Percentiles rank a stretch among this genome's conserved stretches.
These are phyloP conservation scores for Geopyxis carbonaria DNA, from an alignment of 495 filamentous ascomycete species.

Conservation along the genomic window DNA sequence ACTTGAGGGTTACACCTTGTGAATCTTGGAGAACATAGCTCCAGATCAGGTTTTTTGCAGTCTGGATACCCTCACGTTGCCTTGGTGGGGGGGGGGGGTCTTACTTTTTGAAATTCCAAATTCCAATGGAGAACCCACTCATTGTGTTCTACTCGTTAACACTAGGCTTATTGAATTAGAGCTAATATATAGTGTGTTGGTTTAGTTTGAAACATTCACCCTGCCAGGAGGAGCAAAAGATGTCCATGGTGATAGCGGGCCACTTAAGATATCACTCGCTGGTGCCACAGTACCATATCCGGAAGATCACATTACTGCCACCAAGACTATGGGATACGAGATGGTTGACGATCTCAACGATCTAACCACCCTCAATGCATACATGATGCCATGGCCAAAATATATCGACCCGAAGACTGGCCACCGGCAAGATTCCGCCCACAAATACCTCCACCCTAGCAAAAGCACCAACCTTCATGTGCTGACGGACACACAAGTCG, in stretches of 20 bases:
- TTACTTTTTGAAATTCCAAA: no score
- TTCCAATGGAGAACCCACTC: no score
- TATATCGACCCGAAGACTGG: constrained; percentile 26
- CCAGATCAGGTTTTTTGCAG: constrained; percentile 24
- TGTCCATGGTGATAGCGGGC: constrained; percentile 34
- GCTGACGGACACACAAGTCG: constrained; percentile 33
- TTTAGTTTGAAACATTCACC: no score
- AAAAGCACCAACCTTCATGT: constrained; percentile 34
- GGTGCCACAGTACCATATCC: constrained; percentile 26
- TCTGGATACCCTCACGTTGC: constrained; percentile 15
- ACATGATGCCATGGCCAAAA: constrained; percentile 23
- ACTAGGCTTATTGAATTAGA: no score
- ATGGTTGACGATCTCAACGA: constrained; percentile 32
- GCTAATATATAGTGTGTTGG: no score
- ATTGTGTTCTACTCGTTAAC: no score
- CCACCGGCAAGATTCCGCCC: constrained; percentile 25
- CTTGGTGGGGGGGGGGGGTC: no score
- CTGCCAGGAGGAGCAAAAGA: no score
- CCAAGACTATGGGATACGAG: constrained; percentile 29
- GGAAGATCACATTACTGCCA: constrained; percentile 17
- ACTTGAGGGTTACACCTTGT: no score
- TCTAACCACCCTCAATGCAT: constrained; percentile 28
- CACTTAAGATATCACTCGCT: constrained; percentile 34
- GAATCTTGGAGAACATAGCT: no score
- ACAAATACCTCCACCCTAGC: constrained; percentile 27